phyloP scores from a whole-genome alignment of 768 basidiomycete genomes.

The Plicaturopsis crispa region DNA sequence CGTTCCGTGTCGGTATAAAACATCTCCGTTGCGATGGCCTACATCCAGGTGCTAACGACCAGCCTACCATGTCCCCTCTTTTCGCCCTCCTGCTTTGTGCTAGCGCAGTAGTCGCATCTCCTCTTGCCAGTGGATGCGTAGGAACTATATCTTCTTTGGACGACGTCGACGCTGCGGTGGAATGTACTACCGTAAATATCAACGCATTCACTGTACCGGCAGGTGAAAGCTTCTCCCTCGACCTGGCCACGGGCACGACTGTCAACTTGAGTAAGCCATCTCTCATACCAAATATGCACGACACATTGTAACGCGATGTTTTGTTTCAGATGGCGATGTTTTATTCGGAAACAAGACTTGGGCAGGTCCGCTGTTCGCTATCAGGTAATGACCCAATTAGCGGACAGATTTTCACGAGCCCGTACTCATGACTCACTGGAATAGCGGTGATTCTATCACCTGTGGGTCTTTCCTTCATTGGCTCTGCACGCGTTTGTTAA shows the following conservation, averaged over 20 bases:
- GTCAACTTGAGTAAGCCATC: constrained; percentile 47
- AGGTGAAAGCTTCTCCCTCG: constrained; percentile 40
- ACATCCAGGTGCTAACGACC: too few relatives aligned
- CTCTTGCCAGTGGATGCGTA: constrained; percentile 7
- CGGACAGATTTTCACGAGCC: not conserved
- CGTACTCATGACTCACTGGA: too few relatives aligned
- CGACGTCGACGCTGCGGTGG: constrained; percentile 30
- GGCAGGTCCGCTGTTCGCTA: constrained; percentile 46
- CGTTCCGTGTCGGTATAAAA: too few relatives aligned
- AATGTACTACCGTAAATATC: constrained; percentile 53
- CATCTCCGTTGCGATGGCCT: too few relatives aligned
- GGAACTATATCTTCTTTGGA: constrained; percentile 8
- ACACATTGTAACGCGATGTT: too few relatives aligned
- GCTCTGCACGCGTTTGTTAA: too few relatives aligned
- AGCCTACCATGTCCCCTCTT: too few relatives aligned
- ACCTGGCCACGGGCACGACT: constrained; percentile 37
- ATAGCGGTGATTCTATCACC: constrained; percentile 38
- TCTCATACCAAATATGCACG: too few relatives aligned
- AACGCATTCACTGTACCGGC: constrained; percentile 49
- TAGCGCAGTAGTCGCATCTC: constrained; percentile 1
- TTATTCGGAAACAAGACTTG: constrained; percentile 44
- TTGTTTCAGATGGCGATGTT: constrained; percentile 45
- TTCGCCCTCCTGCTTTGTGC: not conserved
- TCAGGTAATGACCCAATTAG: constrained; percentile 27
- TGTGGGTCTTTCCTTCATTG: constrained; percentile 39